Evolutionary conservation across 495 filamentous ascomycete genomes (phyloP).

Genomic region (Delitschia confertaspora): DNA sequence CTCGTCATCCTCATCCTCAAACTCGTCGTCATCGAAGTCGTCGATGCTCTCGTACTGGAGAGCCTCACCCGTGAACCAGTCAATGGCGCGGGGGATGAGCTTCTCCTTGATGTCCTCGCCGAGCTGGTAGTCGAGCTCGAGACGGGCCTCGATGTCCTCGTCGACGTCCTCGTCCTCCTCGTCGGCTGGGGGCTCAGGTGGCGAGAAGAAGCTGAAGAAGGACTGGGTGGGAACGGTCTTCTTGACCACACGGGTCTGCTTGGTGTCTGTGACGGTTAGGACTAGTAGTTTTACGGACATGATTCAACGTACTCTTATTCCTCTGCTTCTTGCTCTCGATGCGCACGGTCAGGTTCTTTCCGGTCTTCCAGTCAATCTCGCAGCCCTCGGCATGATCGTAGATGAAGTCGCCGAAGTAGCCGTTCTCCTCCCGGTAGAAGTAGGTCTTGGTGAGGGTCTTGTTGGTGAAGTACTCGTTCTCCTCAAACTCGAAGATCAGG

Average conservation of each 20-base stretch:
- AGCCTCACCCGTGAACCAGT: conserved; percentile 99
- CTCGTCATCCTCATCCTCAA: conserved; percentile 84
- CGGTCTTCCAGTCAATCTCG: conserved; percentile 93
- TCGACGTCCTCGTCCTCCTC: conserved; percentile 69
- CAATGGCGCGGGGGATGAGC: conserved; percentile 94
- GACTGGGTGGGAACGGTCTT: conserved; percentile 97
- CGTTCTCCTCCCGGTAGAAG: conserved; percentile 97
- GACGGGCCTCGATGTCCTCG: conserved; percentile 90
- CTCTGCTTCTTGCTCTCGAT: conserved; percentile 98
- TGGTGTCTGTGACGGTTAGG: conserved; percentile 59
- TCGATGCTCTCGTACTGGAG: conserved; percentile 93
- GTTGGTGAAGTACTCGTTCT: conserved; percentile 94
- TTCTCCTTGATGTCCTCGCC: conserved; percentile 99
- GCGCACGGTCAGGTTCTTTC: conserved; percentile 85
- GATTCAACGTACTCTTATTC: conserved; percentile 81
- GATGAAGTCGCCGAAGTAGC: conserved; percentile 97
- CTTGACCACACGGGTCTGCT: conserved; percentile 97
- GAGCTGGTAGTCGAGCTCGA: conserved; percentile 97
- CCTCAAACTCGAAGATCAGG: conserved; percentile 90
- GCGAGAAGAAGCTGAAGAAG: conserved; percentile 99
- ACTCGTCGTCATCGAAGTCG: conserved; percentile 72
- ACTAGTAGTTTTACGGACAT: neutral
- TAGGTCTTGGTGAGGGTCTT: conserved; percentile 97
- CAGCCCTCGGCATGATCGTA: conserved; percentile 98
- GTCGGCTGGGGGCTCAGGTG: conserved; percentile 73